Base-by-base conservation (phyloP, 441 rosid species). In the Sinapis alba region DNA sequence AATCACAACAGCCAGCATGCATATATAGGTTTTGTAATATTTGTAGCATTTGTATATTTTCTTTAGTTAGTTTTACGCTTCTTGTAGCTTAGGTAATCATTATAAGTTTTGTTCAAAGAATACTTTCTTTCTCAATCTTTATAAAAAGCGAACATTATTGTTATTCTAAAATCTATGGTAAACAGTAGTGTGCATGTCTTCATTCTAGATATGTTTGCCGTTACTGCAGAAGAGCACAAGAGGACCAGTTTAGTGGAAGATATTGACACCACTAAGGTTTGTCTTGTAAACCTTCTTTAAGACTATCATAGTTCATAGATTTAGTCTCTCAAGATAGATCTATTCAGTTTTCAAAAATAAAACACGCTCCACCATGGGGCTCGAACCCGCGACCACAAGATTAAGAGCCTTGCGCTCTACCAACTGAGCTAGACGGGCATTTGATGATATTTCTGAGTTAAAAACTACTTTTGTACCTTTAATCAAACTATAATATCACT, bases 201-300 rank as follows among this genome's bases (percentile, higher is more conserved):
- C 63, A 65, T 73, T 43, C 34, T 73, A 56, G 47, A 73, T 65
- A 57, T 57, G 54, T 73, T 66, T 66, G 51, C 27, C 26, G 45
- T 58, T 65, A 43, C 15, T 65, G 38, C 67, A 74, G 51, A 47
- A 74, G 50, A 58, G n/a, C n/a, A n/a, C n/a, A 38, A 38, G 5
- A 38, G n/a, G 50, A 43, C 50, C 50, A 43, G 15, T 43, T 13
- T 43, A 13, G 5, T 43, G 50, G 50, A 2, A 43, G 47, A 41
- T 41, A 13, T 41, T 41, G 47, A 43, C 50, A 57, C 58, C 64
- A 65, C 65, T 43, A 60, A 60, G 64, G 71, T 65, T 56, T 65
- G 57, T 73, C 65, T 73, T 54, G 57, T 64, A 54, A 64, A 38
- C 32, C 12, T 38, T 26, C 23, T 73, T 64, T 9, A 56, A 56